Conservation (phyloP, 2,329 filamentous ascomycete genomes). For the Diaporthe aspalathi region DNA sequence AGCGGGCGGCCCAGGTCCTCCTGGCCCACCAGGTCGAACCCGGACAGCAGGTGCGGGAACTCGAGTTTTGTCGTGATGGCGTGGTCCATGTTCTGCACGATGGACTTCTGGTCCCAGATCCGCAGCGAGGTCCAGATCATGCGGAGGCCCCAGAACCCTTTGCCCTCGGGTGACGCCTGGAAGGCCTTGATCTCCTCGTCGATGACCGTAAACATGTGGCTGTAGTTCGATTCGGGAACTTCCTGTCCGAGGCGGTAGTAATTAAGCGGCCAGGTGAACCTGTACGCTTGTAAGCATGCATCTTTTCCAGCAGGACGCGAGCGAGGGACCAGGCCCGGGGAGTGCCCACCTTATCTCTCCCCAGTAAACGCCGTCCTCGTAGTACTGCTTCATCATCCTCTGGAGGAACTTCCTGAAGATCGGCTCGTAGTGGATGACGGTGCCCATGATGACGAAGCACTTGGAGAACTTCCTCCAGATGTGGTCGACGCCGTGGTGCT, state of each 20-base stretch:
- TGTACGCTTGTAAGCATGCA: constrained; percentile 38
- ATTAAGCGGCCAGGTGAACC: constrained; percentile 78
- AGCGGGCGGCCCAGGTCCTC: constrained; percentile 84
- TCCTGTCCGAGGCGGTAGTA: constrained; percentile 76
- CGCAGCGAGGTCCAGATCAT: constrained; percentile 88
- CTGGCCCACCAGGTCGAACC: constrained; percentile 90
- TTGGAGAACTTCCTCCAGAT: constrained; percentile 86
- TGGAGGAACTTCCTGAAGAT: constrained; percentile 83
- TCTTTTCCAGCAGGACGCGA: neutral
- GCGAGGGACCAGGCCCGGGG: too few relatives aligned
- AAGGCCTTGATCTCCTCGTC: constrained; percentile 84
- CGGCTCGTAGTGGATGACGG: constrained; percentile 88
- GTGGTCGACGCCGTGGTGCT: constrained; percentile 85
- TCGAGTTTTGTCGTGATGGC: constrained; percentile 85
- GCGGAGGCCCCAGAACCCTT: constrained; percentile 84
- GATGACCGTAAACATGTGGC: constrained; percentile 77
- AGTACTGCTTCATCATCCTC: constrained; percentile 75
- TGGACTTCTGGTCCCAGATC: constrained; percentile 68
- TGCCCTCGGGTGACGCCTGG: constrained; percentile 75
- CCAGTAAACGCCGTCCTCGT: constrained; percentile 86
- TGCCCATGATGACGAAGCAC: constrained; percentile 79
- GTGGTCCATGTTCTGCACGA: constrained; percentile 86
- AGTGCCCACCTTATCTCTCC: constrained; percentile 74
- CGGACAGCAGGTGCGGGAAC: constrained; percentile 83
- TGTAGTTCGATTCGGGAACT: constrained; percentile 73